Evolutionary conservation across 306 rosid genomes (phyloP).

Genomic region (Nissolia schottii): DNA sequence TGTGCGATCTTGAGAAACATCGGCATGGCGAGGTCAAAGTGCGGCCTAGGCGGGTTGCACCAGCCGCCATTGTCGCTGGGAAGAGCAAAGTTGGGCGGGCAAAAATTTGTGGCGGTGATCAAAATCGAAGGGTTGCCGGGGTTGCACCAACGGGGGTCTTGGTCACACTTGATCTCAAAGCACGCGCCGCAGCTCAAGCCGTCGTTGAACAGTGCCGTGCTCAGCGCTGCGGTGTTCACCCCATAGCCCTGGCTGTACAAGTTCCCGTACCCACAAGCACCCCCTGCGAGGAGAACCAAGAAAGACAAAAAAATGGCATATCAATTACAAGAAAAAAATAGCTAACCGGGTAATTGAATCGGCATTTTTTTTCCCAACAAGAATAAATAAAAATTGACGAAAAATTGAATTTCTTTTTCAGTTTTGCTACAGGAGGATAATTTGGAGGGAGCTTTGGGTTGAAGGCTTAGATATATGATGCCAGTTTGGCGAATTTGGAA

Average conservation of each 20-base stretch:
- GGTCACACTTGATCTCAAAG: slow-evolving; percentile 78
- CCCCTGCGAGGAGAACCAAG: slow-evolving; percentile 42
- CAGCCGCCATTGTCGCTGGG: slow-evolving; percentile 93
- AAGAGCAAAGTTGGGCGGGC: slow-evolving; percentile 87
- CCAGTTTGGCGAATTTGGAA: background rate
- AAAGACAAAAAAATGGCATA: background rate
- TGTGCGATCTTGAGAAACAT: slow-evolving; percentile 94
- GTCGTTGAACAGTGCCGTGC: slow-evolving; percentile 91
- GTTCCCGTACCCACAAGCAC: slow-evolving; percentile 94
- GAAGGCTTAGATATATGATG: background rate
- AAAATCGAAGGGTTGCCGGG: slow-evolving; percentile 85
- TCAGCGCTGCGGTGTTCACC: slow-evolving; percentile 83
- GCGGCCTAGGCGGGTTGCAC: slow-evolving; percentile 95
- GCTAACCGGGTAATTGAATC: background rate
- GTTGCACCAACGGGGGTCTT: slow-evolving; percentile 80
- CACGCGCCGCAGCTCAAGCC: slow-evolving; percentile 88
- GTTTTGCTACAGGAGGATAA: background rate
- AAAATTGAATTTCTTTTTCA: background rate
- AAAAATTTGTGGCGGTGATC: slow-evolving; percentile 88
- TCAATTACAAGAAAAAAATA: no score
- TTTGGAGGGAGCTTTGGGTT: background rate
- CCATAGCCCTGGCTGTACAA: slow-evolving; percentile 97
- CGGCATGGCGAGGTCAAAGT: slow-evolving; percentile 99
- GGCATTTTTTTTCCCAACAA: background rate
- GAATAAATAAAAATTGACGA: no score